Evolutionary conservation across 1,284 basidiomycete genomes (phyloP).

Genomic region (Pisolithus thermaeus): DNA sequence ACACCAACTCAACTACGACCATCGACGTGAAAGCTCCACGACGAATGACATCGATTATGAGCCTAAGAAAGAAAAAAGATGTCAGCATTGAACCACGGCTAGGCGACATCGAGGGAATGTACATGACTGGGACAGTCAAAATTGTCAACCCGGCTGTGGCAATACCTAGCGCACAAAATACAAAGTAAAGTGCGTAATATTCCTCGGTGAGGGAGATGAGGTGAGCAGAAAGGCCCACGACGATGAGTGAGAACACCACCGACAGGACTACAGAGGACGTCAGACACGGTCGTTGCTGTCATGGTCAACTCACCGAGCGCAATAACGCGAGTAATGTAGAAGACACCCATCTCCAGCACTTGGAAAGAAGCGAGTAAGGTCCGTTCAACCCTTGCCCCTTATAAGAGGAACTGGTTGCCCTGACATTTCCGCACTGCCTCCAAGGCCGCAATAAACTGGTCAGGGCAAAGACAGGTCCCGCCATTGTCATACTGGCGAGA

Average conservation of each 20-base stretch:
- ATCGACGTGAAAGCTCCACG: slow-evolving; percentile 33
- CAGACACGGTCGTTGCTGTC: slow-evolving; percentile 3
- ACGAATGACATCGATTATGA: slow-evolving; percentile 30
- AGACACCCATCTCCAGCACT: not conserved
- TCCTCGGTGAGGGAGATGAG: slow-evolving; percentile 23
- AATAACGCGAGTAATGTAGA: slow-evolving; percentile 12
- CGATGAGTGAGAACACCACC: slow-evolving; percentile 31
- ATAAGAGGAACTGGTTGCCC: not conserved
- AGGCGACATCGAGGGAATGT: slow-evolving; percentile 10
- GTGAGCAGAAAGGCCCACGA: slow-evolving; percentile 31
- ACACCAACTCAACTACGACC: slow-evolving; percentile 33
- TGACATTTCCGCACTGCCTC: not conserved
- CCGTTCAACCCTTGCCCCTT: not conserved
- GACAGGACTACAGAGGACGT: slow-evolving; percentile 12
- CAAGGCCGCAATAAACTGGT: too few relatives aligned
- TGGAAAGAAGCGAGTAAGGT: not conserved
- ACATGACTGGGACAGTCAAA: slow-evolving; percentile 44
- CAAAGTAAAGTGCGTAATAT: slow-evolving; percentile 12
- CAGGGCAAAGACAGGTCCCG: too few relatives aligned
- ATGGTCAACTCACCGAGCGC: slow-evolving; percentile 17
- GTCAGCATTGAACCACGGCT: slow-evolving; percentile 6
- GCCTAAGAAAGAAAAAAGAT: slow-evolving; percentile 14
- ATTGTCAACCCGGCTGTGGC: slow-evolving; percentile 39
- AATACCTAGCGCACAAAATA: slow-evolving; percentile 38
- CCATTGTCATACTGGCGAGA: too few relatives aligned